Base-by-base conservation (phyloP, 1,284 basidiomycete species). In the Cutaneotrichosporon arboriforme region DNA sequence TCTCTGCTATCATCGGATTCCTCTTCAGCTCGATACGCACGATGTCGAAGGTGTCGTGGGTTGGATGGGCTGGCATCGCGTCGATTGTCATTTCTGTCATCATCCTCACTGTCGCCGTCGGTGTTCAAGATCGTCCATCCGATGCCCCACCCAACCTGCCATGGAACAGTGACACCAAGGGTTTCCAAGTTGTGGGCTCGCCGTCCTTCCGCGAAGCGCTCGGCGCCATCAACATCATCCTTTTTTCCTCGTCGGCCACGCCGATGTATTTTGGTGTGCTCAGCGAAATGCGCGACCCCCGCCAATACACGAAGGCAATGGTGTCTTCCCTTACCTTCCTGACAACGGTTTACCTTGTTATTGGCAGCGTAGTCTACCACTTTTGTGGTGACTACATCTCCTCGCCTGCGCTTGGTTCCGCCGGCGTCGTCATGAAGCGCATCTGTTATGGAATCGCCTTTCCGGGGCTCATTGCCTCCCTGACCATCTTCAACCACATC, bases 401-500 rank as follows among this genome's bases (percentile, higher is more conserved):
- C 4, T 57, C 57, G 2, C 69, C 69, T 7, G 64, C 69, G 3
- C 64, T 71, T 20, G 65, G 67, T 2, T 57, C 51, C 4, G 65
- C 64, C 9, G 64, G 63, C 21, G 44, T 58, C 8, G 31, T 63
- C 31, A 48, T 61, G 50, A 64, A 64, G 57, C 63, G 64, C 54
- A 48, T 75, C 48, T 63, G 63, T 17, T 75, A 75, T 58, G 73
- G 72, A 21, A 60, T 76, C 40, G 70, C 68, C 14, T 48, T 75
- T 20, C 70, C 69, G 0, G 70, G 63, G 14, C 60, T 75, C 2
- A 44, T 54, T 21, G 56, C 49, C n/a, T 38, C 42, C 8, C 39
- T 58, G 8, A 49, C 49, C 15, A 58, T 58, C 34, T 57, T 42
- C 50, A 44, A 52, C 48, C 45, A 56, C 42, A 51, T 69, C 52